These are phyloP conservation scores for Alternaria consortialis DNA, from an alignment of 2,329 filamentous ascomycete genomes.

Conservation along the genomic window DNA sequence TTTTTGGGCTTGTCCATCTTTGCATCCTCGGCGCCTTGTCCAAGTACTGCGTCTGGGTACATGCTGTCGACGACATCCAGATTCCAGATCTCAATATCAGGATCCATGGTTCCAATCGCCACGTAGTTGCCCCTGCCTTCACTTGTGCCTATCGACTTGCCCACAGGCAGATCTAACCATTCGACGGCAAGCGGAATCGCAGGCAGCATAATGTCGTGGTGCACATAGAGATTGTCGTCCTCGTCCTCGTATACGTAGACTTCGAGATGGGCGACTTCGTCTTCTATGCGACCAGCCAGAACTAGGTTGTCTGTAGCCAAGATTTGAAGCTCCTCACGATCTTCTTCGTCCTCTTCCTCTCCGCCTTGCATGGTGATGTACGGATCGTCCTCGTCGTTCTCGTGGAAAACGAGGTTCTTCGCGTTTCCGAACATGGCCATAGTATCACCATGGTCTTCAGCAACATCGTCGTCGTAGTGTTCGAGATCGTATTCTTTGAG, in stretches of 20 bases:
- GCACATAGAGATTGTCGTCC: conserved; percentile 96
- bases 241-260: conserved; percentile 97
- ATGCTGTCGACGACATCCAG: conserved; percentile 95
- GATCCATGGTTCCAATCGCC: conserved; percentile 95
- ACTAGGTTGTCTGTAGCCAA: conserved; percentile 92
- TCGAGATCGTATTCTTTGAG: conserved; percentile 96
- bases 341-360: conserved; percentile 79
- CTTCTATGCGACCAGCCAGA: conserved; percentile 91
- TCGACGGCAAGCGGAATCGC: conserved; percentile 95
- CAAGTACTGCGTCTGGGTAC: conserved; percentile 96
- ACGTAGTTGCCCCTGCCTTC: conserved; percentile 86
- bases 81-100: conserved; percentile 98
- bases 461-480: conserved; percentile 88
- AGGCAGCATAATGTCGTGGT: conserved; percentile 99
- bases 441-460: conserved; percentile 73
- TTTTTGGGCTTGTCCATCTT: conserved; percentile 72
- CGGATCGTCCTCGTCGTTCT: conserved; percentile 92
- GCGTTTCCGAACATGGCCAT: conserved; percentile 96
- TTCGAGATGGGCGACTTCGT: conserved; percentile 95
- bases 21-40: conserved; percentile 66
- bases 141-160: conserved; percentile 63
- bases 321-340: conserved; percentile 92
- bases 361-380: conserved; percentile 87
- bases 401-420: conserved; percentile 91
- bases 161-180: conserved; percentile 93